Conservation (phyloP, 1,284 basidiomycete species). For the Heterobasidion occidentale region DNA sequence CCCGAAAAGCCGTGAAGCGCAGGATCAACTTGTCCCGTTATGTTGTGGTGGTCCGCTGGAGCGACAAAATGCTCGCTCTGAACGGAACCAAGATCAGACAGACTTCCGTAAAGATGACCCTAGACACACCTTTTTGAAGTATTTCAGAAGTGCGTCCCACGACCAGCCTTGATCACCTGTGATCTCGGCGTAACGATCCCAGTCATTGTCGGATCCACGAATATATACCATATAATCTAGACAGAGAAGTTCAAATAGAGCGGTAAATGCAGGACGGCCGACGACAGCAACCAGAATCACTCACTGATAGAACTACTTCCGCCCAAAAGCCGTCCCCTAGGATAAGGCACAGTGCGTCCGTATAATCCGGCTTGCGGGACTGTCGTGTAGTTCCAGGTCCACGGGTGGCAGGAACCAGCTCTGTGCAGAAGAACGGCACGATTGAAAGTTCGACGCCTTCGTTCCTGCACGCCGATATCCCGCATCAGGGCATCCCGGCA, state of each 20-base stretch:
- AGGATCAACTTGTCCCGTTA: conserved; percentile 21
- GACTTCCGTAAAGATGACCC: background rate
- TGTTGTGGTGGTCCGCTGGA: conserved; percentile 23
- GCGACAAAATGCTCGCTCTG: conserved; percentile 22
- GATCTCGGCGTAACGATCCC: conserved; percentile 17
- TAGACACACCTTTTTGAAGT: conserved; percentile 20
- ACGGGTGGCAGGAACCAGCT: background rate
- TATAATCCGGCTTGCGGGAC: conserved; percentile 22
- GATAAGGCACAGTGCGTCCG: conserved; percentile 18
- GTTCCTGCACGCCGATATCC: background rate
- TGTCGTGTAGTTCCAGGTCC: conserved; percentile 26
- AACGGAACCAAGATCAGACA: background rate
- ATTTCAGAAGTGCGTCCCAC: conserved; percentile 17
- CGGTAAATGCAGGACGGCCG: background rate
- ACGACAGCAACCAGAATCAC: conserved; percentile 1
- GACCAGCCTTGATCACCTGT: conserved; percentile 22
- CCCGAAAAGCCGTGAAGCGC: conserved; percentile 22
- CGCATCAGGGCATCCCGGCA: background rate
- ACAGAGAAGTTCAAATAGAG: background rate
- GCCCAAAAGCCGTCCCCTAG: conserved; percentile 28
- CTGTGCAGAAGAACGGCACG: background rate
- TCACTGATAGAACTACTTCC: conserved; percentile 30
- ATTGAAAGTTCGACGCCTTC: background rate
- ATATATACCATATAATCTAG: conserved; percentile 21
- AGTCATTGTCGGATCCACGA: conserved; percentile 22